phyloP scores from a whole-genome alignment of 2,329 filamentous ascomycete genomes.

The Chaetomium olivaceum region DNA sequence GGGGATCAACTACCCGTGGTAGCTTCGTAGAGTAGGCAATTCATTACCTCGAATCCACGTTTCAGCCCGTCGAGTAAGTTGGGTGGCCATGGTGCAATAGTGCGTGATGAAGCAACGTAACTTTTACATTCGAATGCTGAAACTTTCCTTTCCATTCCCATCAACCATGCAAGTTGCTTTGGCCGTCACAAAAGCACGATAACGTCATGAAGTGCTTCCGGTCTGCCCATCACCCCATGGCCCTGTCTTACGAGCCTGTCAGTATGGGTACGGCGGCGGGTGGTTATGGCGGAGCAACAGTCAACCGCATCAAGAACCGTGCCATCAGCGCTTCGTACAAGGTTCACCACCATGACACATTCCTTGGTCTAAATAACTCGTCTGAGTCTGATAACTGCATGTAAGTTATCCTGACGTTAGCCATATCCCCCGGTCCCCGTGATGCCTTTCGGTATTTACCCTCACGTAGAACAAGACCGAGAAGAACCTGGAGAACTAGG shows the following conservation, averaged over 20 bases:
- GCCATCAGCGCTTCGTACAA: too few species aligned
- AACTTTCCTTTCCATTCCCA: neutral
- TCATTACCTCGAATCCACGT: conserved; percentile 2
- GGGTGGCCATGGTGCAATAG: neutral
- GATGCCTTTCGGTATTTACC: too few species aligned
- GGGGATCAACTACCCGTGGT: neutral
- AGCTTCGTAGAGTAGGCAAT: conserved; percentile 12
- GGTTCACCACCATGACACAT: too few species aligned
- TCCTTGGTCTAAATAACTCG: too few species aligned
- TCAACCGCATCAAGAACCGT: too few species aligned
- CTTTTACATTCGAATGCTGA: neutral
- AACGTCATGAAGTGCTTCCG: too few species aligned
- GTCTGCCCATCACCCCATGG: too few species aligned
- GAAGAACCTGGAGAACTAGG: neutral
- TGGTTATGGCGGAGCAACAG: too few species aligned
- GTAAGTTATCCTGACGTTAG: neutral
- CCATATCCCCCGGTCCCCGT: neutral
- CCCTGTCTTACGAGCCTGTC: too few species aligned
- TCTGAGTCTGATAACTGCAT: neutral
- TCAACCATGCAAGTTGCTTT: too few species aligned
- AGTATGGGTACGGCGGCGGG: too few species aligned
- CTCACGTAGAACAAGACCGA: neutral
- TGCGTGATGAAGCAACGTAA: neutral
- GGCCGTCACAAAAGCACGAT: too few species aligned
- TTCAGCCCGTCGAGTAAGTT: neutral